Evolutionary conservation across 1,139 yeast species (phyloP).

Genomic region (Pichia sp.): DNA sequence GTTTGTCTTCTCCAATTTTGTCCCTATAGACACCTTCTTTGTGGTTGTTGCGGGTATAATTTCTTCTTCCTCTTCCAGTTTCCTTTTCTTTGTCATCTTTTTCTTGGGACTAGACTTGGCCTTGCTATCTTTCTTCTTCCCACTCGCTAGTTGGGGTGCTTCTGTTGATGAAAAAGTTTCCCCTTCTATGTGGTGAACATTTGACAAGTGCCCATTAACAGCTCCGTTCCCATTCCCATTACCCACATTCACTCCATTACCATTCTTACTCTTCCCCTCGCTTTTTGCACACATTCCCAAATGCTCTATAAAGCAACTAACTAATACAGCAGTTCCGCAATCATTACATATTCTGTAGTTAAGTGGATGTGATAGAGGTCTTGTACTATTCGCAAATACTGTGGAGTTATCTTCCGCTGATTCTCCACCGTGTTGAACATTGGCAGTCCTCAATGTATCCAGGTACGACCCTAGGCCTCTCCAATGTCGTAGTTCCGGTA

Average conservation of each 20-base stretch:
- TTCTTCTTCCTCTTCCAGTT: too few relatives aligned
- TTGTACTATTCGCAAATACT: slow-evolving; percentile 24
- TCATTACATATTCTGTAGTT: slow-evolving; percentile 58
- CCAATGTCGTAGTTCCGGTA: slow-evolving; percentile 35
- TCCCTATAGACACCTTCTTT: too few relatives aligned
- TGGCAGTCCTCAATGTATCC: slow-evolving; percentile 30
- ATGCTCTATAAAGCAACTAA: slow-evolving; percentile 39
- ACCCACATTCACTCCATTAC: neutral
- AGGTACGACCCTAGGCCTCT: slow-evolving; percentile 55
- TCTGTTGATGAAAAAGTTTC: too few relatives aligned
- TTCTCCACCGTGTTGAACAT: slow-evolving; percentile 25
- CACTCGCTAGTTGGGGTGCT: too few relatives aligned
- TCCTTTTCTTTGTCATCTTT: too few relatives aligned
- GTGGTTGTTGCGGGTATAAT: slow-evolving; percentile 16
- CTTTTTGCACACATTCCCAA: slow-evolving; percentile 36
- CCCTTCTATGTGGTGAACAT: too few relatives aligned
- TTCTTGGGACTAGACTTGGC: slow-evolving; percentile 14
- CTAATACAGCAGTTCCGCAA: slow-evolving; percentile 60
- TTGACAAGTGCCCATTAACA: too few relatives aligned
- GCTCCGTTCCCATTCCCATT: neutral
- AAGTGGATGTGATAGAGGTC: slow-evolving; percentile 36
- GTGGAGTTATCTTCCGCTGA: neutral
- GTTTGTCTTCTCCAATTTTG: too few relatives aligned
- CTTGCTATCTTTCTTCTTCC: neutral
- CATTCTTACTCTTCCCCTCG: slow-evolving; percentile 33